Evolutionary conservation across 495 filamentous ascomycete species (phyloP), one percentile per base, ranked within the genome.

Genomic region (Talaromyces liani): DNA sequence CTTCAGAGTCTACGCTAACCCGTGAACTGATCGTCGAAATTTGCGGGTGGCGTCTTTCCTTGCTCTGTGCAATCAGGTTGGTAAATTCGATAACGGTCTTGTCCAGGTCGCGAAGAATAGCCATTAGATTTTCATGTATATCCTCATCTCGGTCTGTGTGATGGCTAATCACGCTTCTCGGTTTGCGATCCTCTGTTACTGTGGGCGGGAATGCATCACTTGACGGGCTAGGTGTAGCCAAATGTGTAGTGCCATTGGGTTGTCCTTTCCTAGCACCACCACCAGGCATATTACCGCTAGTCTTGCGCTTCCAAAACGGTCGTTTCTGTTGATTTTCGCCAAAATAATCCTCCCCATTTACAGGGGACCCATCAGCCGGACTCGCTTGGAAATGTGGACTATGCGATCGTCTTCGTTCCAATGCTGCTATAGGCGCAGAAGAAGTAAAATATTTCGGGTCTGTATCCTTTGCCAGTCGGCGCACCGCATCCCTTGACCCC

Each of bases 221-320:
- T 66, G 66, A 81, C 70, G 41, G 83, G 61, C 61, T 77, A 72
- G 62, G 82, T 73, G 27, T 61, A 3, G 67, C 63, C 10, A 62
- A 22, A 53, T 58, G 56, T 22, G 31, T 25, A 58, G 56, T 36
- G 5, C 60, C 60, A 6, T 62, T 62, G 1, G 71, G 29, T 60
- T 73, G 51, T 62, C 74, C 64, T 65, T 74, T 73, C 62, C 63
- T 65, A 39, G 54, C 68, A 49, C 60, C 77, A 33, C 72, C 72
- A 24, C 70, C 70, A 64, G 82, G 93, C 6, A 85, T 78, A 34
- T 73, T 73, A 24, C 71, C 70, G 64, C 83, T 94, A 8, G 85
- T 75, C 75, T 94, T 97, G 62, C 94, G 88, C 72, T 92, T 96
- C 94, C 94, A 98, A 67, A 98, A 97, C 1, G 84, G 69, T 34